Percentiles rank a stretch among this genome's conserved stretches.
These are phyloP conservation scores for Cynara cardunculus DNA, from an alignment of 129 eudicot species.

Conservation along the genomic window DNA sequence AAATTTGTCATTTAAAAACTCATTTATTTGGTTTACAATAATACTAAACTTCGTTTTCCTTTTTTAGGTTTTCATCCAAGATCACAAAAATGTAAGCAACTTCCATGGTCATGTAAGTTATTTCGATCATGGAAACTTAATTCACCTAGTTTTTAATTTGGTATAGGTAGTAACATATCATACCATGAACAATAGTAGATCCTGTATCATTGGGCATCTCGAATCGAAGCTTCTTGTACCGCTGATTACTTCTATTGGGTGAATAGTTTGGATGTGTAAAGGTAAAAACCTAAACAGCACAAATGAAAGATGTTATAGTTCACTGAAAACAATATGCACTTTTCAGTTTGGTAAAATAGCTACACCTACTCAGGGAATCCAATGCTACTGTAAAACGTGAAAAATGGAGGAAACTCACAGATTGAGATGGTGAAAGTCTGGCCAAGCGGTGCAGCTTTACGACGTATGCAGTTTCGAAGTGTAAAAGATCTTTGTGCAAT, in stretches of 20 bases:
- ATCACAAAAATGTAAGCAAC: no score
- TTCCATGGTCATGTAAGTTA: background rate
- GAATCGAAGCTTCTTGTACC: conserved; percentile 79
- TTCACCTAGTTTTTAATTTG: background rate
- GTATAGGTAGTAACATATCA: background rate
- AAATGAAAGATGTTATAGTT: background rate
- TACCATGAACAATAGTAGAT: conserved; percentile 89
- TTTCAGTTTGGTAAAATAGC: conserved; percentile 7
- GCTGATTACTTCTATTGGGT: conserved; percentile 56
- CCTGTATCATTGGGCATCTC: conserved; percentile 81
- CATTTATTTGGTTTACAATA: background rate
- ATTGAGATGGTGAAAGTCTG: conserved; percentile 81
- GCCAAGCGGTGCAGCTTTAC: conserved; percentile 89
- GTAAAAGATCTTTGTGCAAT: conserved; percentile 83
- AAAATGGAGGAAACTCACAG: conserved; percentile 42
- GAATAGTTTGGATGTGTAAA: conserved; percentile 82
- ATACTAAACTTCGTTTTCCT: no score
- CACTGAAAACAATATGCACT: background rate
- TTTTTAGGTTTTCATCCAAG: no score
- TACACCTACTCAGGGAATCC: background rate
- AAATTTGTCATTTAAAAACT: background rate
- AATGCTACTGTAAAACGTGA: background rate
- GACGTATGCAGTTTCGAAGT: conserved; percentile 95
- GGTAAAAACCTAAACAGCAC: conserved; percentile 60
- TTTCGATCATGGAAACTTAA: background rate